These are phyloP conservation scores for Strobilomyces echinocephalus DNA, from an alignment of 768 basidiomycete genomes.

Conservation along the genomic window DNA sequence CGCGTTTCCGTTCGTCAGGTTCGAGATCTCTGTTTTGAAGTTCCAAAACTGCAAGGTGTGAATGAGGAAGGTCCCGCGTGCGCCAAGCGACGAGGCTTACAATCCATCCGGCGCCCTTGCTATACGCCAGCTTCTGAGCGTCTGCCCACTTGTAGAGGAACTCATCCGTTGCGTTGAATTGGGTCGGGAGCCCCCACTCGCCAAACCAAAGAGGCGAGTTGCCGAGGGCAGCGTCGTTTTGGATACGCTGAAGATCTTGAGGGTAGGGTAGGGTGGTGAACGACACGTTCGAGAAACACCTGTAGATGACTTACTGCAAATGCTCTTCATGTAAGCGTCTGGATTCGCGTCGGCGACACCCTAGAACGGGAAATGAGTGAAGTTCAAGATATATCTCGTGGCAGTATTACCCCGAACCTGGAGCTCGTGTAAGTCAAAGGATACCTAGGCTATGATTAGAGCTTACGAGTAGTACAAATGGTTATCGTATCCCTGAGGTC, in stretches of 20 bases:
- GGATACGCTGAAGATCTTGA: conserved; percentile 56
- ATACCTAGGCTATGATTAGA: background rate
- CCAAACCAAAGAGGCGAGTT: conserved; percentile 52
- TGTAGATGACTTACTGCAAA: conserved; percentile 56
- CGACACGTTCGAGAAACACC: background rate
- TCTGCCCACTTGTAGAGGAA: conserved; percentile 70
- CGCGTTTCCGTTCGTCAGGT: conserved; percentile 38
- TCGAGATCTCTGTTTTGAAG: conserved; percentile 65
- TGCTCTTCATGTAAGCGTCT: conserved; percentile 57
- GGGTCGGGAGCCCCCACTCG: conserved; percentile 61
- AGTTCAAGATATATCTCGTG: background rate
- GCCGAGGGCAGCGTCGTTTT: conserved; percentile 39
- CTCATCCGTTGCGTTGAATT: conserved; percentile 57
- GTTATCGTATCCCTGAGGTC: conserved; percentile 73
- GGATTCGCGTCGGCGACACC: conserved; percentile 66
- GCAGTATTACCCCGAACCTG: conserved; percentile 53
- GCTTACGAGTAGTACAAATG: conserved; percentile 73
- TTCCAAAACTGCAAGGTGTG: conserved; percentile 52
- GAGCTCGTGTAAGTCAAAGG: conserved; percentile 6
- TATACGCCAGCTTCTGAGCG: conserved; percentile 65
- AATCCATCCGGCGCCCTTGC: conserved; percentile 60
- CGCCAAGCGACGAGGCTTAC: conserved; percentile 34
- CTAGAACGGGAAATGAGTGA: conserved; percentile 29
- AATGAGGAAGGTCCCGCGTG: background rate
- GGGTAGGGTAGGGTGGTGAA: background rate